phyloP scores from a whole-genome alignment of 1,284 basidiomycete species.

The Flammula alnicola region DNA sequence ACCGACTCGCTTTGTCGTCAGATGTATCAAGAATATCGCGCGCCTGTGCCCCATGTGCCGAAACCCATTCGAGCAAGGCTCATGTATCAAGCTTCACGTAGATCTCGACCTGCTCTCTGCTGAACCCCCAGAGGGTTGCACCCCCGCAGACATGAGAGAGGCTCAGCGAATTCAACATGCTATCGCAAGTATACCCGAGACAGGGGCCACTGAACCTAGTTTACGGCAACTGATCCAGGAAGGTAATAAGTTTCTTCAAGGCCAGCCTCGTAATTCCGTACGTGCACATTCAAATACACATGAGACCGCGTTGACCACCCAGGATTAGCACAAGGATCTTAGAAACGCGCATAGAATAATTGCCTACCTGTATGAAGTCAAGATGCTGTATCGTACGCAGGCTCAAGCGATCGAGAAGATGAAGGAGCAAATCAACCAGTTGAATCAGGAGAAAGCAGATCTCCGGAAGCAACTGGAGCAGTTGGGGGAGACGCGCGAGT shows the following conservation, averaged over 20 bases:
- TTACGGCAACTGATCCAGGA: conserved; percentile 48
- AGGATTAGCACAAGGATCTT: conserved; percentile 45
- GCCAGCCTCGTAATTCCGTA: conserved; percentile 41
- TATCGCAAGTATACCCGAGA: conserved; percentile 43
- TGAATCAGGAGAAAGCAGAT: conserved; percentile 38
- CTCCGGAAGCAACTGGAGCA: conserved; percentile 29
- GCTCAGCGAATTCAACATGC: conserved; percentile 43
- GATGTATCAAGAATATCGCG: conserved; percentile 30
- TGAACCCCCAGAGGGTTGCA: conserved; percentile 16
- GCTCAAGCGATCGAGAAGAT: conserved; percentile 30
- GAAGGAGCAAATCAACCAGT: conserved; percentile 29
- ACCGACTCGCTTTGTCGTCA: conserved; percentile 6
- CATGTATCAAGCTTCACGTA: conserved; percentile 47
- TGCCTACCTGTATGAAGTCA: conserved; percentile 45
- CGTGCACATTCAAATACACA: conserved; percentile 15
- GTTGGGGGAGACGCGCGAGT: conserved; percentile 24
- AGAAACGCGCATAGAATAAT: conserved; percentile 44
- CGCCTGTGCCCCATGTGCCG: conserved; percentile 51
- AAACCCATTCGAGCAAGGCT: conserved; percentile 39
- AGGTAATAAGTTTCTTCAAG: conserved; percentile 40
- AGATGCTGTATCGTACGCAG: conserved; percentile 34
- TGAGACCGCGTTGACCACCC: conserved; percentile 9
- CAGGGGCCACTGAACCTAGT: conserved; percentile 44
- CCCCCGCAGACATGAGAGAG: conserved; percentile 31
- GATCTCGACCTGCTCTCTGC: conserved; percentile 39